A percentile compares a stretch with the other conserved stretches of the same genome.
Conservation (phyloP, 2,329 filamentous ascomycete genomes). For the Amylocarpus encephaloides region DNA sequence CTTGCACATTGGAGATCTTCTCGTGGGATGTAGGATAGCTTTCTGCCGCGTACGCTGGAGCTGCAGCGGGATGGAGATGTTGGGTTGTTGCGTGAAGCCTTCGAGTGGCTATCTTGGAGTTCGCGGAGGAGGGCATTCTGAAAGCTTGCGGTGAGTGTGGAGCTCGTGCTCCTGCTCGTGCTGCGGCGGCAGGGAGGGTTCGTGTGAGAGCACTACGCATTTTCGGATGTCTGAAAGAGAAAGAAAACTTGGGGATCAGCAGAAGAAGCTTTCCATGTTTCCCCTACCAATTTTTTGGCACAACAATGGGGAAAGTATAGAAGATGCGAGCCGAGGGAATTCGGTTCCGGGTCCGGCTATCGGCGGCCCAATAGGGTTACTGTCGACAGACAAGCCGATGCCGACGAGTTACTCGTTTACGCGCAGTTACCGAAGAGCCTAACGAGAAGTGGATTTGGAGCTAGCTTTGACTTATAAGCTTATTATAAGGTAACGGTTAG, state of each 20-base stretch:
- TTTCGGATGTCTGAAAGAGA: not conserved
- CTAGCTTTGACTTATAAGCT: no score
- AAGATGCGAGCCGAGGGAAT: not conserved
- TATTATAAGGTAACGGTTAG: no score
- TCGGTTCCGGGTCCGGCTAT: not conserved
- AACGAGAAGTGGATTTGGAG: no score
- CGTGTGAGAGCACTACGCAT: conserved; percentile 30
- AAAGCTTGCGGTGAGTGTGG: conserved; percentile 22
- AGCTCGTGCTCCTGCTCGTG: conserved; percentile 13
- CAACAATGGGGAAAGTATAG: not conserved
- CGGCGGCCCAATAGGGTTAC: no score
- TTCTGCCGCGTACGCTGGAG: conserved; percentile 49
- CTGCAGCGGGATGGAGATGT: conserved; percentile 47
- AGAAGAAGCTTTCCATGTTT: not conserved
- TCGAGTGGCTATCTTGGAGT: conserved; percentile 37
- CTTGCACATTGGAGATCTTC: conserved; percentile 56
- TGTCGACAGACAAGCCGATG: no score
- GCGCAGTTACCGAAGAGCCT: no score
- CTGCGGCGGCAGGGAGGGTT: conserved; percentile 24
- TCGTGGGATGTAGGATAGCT: conserved; percentile 68
- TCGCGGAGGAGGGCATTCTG: conserved; percentile 24
- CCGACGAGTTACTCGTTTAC: no score
- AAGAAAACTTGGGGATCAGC: not conserved
- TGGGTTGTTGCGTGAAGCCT: conserved; percentile 52
- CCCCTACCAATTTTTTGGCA: not conserved